phyloP scores from a whole-genome alignment of 371 early-diverging fungal genomes.

The Mucor lusitanicus region DNA sequence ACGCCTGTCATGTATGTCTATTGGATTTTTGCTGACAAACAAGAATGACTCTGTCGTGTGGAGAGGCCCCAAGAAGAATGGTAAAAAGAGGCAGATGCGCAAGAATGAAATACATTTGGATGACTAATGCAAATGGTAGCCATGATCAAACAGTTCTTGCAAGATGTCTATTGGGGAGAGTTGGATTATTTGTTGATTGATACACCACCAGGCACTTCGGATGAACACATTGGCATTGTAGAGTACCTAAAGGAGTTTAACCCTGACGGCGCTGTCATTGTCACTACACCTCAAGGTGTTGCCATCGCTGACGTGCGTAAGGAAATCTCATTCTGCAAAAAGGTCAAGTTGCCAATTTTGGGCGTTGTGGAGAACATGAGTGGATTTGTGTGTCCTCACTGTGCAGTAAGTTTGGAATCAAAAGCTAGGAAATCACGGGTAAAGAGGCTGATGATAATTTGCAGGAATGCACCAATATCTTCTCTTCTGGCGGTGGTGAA shows the following conservation, averaged over 20 bases:
- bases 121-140: constrained; percentile 34
- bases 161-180: constrained; percentile 86
- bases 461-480: constrained; percentile 89
- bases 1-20: constrained; percentile 76
- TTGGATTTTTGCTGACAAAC: constrained; percentile 83
- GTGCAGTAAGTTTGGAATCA: constrained; percentile 57
- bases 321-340: constrained; percentile 85
- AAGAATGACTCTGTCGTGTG: constrained; percentile 92
- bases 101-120: background rate
- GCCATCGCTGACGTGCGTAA: constrained; percentile 88
- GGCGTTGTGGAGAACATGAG: constrained; percentile 97
- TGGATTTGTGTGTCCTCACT: constrained; percentile 89
- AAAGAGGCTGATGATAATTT: background rate
- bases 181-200: constrained; percentile 91
- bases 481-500: constrained; percentile 93
- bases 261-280: constrained; percentile 82
- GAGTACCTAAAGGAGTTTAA: constrained; percentile 74
- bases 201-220: constrained; percentile 96
- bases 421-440: background rate
- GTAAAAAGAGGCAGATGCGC: constrained; percentile 29
- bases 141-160: constrained; percentile 90
- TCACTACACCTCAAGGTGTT: constrained; percentile 86
- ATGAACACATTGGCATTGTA: constrained; percentile 89
- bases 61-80: constrained; percentile 94
- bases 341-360: constrained; percentile 75